Percentiles rank a stretch among this genome's conserved stretches.
Conservation (phyloP, 192 early-diverging fungal species). For the Entomortierella beljakovae region DNA sequence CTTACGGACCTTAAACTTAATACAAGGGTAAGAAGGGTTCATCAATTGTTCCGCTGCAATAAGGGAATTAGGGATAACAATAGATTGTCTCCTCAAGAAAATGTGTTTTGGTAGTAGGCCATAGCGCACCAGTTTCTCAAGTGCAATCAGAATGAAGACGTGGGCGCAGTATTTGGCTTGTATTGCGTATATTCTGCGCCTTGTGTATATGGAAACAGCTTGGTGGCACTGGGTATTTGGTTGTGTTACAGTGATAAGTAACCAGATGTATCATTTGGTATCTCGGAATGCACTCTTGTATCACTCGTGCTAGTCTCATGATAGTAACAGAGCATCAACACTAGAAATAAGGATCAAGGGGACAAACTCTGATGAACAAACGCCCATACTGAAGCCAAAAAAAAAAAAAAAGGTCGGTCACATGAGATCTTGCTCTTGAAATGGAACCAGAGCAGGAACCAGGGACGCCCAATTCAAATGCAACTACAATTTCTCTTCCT, state of each 20-base stretch:
- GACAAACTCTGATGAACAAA: background rate
- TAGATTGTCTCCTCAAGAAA: too few relatives aligned
- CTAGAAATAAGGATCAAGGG: background rate
- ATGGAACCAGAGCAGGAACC: too few relatives aligned
- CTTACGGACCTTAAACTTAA: slow-evolving; percentile 86
- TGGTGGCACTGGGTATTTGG: background rate
- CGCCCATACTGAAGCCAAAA: too few relatives aligned
- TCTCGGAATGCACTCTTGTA: background rate
- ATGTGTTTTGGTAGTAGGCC: too few relatives aligned
- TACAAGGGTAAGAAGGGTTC: slow-evolving; percentile 69
- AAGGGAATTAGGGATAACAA: background rate
- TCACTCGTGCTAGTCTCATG: background rate
- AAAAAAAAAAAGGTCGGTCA: too few relatives aligned
- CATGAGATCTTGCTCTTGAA: too few relatives aligned
- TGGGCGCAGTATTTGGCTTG: slow-evolving; percentile 3
- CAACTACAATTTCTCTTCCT: too few relatives aligned
- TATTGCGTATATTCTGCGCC: background rate
- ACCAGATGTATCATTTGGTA: too few relatives aligned
- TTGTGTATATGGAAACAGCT: background rate
- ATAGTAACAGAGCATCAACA: background rate
- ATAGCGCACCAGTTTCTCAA: background rate
- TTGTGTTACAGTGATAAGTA: background rate
- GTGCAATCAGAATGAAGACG: background rate
- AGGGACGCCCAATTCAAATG: too few relatives aligned
- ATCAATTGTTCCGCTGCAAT: background rate